These are phyloP conservation scores for Russula virescens DNA, from an alignment of 768 basidiomycete genomes.

Conservation along the genomic window DNA sequence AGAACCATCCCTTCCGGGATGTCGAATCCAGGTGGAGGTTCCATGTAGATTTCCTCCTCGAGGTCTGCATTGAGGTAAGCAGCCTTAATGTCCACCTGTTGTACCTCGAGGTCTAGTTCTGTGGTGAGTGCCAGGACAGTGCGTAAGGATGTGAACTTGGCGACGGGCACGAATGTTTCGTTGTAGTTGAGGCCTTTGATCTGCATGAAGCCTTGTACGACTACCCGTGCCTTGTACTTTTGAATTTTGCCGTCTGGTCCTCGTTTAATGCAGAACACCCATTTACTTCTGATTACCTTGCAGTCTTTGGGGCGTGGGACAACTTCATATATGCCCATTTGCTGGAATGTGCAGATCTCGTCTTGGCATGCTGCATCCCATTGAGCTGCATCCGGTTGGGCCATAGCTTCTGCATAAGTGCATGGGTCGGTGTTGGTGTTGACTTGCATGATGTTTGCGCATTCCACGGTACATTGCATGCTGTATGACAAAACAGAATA, in stretches of 20 bases:
- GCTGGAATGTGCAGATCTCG: background rate
- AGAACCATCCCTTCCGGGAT: background rate
- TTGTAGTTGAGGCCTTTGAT: slow-evolving; percentile 32
- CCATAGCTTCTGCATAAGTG: background rate
- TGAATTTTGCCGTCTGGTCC: slow-evolving; percentile 29
- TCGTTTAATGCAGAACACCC: slow-evolving; percentile 34
- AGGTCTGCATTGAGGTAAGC: background rate
- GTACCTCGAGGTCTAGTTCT: background rate
- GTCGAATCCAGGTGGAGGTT: slow-evolving; percentile 2
- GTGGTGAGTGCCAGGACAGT: background rate
- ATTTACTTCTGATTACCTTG: slow-evolving; percentile 29
- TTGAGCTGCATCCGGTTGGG: background rate
- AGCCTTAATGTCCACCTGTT: background rate
- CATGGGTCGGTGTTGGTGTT: background rate
- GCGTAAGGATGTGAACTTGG: slow-evolving; percentile 19
- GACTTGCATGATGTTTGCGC: background rate
- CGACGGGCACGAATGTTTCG: slow-evolving; percentile 15
- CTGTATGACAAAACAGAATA: background rate
- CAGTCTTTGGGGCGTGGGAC: slow-evolving; percentile 25
- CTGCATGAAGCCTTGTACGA: slow-evolving; percentile 37
- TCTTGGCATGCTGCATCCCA: background rate
- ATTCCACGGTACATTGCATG: background rate
- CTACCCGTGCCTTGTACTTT: slow-evolving; percentile 35
- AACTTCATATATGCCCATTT: slow-evolving; percentile 23
- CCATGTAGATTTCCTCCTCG: slow-evolving; percentile 1